phyloP scores from a whole-genome alignment of 306 rosid species.

The Corylus avellana region DNA sequence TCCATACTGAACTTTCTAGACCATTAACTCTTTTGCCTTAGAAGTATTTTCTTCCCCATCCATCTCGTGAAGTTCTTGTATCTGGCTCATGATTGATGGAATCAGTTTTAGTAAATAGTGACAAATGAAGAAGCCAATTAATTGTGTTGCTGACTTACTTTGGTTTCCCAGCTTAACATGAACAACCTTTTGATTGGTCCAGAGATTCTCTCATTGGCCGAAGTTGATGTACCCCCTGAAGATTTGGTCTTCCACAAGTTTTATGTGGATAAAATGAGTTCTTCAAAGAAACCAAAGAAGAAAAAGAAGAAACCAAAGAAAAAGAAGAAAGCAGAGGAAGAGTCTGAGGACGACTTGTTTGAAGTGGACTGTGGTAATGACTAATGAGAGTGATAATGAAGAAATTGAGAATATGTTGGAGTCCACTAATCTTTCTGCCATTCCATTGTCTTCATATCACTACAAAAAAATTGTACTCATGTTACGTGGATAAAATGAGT shows the following conservation, averaged over 20 bases:
- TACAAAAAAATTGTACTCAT: constrained; percentile 6
- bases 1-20: constrained; percentile 4
- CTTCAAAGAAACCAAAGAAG: constrained; percentile 69
- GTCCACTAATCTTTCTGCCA: constrained; percentile 42
- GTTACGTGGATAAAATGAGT: constrained; percentile 71
- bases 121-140: neutral
- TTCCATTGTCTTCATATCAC: too few relatives aligned
- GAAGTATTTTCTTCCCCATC: too few relatives aligned
- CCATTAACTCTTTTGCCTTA: neutral
- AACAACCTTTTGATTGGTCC: constrained; percentile 69
- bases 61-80: neutral
- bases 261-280: constrained; percentile 69
- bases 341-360: constrained; percentile 60
- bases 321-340: constrained; percentile 42
- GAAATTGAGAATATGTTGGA: constrained; percentile 85
- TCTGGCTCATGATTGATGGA: neutral
- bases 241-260: constrained; percentile 96
- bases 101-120: neutral
- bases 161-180: constrained; percentile 60
- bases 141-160: constrained; percentile 25
- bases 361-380: constrained; percentile 45
- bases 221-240: constrained; percentile 87
- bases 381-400: constrained; percentile 81
- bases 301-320: constrained; percentile 58
- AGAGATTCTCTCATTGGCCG: constrained; percentile 76